phyloP scores from a whole-genome alignment of 2,329 filamentous ascomycete species.

The Verticillium dahliae region DNA sequence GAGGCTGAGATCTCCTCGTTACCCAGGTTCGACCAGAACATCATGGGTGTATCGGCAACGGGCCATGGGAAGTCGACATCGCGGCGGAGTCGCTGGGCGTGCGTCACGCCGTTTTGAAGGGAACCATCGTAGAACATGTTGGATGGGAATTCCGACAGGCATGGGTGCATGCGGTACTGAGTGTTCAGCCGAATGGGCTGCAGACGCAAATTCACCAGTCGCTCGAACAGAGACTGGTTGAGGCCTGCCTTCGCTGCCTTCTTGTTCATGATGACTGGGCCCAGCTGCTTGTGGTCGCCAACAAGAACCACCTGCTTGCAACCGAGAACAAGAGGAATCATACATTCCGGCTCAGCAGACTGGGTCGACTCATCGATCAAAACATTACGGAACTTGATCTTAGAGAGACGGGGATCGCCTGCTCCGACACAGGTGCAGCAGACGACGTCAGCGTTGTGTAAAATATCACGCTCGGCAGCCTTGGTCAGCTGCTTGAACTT shows the following conservation, averaged over 20 bases:
- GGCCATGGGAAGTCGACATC: constrained; percentile 99
- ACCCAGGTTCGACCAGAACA: constrained; percentile 99
- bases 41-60: constrained; percentile 90
- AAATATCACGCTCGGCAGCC: constrained; percentile 87
- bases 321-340: constrained; percentile 94
- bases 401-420: constrained; percentile 87
- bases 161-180: constrained; percentile 98
- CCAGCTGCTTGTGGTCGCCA: constrained; percentile 95
- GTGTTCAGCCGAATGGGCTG: constrained; percentile 90
- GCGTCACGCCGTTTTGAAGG: constrained; percentile 91
- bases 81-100: constrained; percentile 77
- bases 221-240: constrained; percentile 97
- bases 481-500: constrained; percentile 95
- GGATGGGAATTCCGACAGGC: constrained; percentile 91
- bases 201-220: constrained; percentile 84
- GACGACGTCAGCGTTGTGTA: constrained; percentile 93
- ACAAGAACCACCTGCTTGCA: constrained; percentile 99
- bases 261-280: constrained; percentile 99
- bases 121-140: constrained; percentile 99
- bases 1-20: constrained; percentile 98
- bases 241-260: constrained; percentile 96
- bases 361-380: constrained; percentile 98
- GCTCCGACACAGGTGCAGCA: constrained; percentile 98
- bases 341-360: constrained; percentile 95
- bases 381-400: constrained; percentile 97